These are phyloP conservation scores for Hemisphaericaspora xylofermentans DNA, from an alignment of 1,139 yeast genomes.

Conservation along the genomic window DNA sequence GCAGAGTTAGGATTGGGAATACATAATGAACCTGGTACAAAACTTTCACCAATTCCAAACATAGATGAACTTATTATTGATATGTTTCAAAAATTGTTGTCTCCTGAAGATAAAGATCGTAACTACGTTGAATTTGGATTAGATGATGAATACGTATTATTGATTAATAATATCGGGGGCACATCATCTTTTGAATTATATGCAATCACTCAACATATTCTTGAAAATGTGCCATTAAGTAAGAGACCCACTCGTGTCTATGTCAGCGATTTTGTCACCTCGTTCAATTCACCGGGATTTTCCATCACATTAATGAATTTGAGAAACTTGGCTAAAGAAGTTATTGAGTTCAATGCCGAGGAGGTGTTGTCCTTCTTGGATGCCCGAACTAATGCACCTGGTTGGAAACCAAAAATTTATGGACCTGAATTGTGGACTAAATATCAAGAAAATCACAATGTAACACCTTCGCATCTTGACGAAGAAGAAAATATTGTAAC, in stretches of 20 bases:
- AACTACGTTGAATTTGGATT: constrained; percentile 65
- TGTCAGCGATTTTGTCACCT: constrained; percentile 78
- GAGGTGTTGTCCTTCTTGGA: constrained; percentile 55
- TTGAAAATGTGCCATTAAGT: constrained; percentile 48
- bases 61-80: constrained; percentile 55
- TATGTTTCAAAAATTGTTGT: constrained; percentile 54
- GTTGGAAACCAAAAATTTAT: constrained; percentile 61
- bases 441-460: constrained; percentile 9
- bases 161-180: constrained; percentile 84
- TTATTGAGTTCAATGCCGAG: constrained; percentile 24
- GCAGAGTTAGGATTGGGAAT: constrained; percentile 94
- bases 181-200: constrained; percentile 74
- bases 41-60: constrained; percentile 69
- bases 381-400: constrained; percentile 74
- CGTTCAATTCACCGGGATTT: constrained; percentile 89
- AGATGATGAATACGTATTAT: constrained; percentile 63
- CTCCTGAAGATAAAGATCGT: constrained; percentile 59
- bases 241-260: constrained; percentile 60
- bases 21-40: constrained; percentile 89
- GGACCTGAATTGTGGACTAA: constrained; percentile 24
- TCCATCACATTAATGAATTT: constrained; percentile 75
- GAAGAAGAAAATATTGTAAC: constrained; percentile 22
- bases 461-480: constrained; percentile 13
- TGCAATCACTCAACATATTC: constrained; percentile 56
- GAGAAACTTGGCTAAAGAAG: constrained; percentile 39